Conservation (phyloP, 305 asterid species). For the Rubia peregrina region DNA sequence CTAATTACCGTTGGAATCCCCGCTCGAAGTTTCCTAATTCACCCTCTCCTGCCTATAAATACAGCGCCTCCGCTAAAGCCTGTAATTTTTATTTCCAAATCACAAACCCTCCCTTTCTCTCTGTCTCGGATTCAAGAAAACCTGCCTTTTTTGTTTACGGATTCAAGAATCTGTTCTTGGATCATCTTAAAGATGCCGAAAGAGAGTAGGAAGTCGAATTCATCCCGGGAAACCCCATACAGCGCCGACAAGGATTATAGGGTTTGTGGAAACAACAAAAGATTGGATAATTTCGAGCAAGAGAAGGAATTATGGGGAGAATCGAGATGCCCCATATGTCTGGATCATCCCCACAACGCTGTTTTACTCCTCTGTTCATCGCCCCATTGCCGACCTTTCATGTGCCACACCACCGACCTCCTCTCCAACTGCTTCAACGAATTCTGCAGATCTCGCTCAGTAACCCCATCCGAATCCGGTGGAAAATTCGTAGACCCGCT, state of each 20-base stretch:
- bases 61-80: too few species aligned
- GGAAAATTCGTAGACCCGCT: conserved; percentile 26
- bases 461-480: neutral
- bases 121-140: too few species aligned
- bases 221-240: neutral
- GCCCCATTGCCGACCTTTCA: neutral
- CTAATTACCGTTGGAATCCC: too few species aligned
- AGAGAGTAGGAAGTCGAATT: neutral
- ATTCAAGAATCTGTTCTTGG: neutral
- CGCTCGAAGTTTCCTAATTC: too few species aligned
- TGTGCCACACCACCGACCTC: neutral
- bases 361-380: conserved; percentile 3
- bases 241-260: neutral
- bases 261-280: neutral
- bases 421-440: conserved; percentile 4
- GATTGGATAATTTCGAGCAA: neutral
- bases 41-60: too few species aligned
- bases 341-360: conserved; percentile 8
- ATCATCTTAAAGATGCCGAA: neutral
- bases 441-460: neutral
- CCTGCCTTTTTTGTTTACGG: too few species aligned
- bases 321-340: conserved; percentile 3
- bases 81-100: too few species aligned
- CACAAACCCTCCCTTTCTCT: too few species aligned
- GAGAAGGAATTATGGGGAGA: neutral